Conservation (phyloP, 2,329 filamentous ascomycete species). For the Cladosporium velox region DNA sequence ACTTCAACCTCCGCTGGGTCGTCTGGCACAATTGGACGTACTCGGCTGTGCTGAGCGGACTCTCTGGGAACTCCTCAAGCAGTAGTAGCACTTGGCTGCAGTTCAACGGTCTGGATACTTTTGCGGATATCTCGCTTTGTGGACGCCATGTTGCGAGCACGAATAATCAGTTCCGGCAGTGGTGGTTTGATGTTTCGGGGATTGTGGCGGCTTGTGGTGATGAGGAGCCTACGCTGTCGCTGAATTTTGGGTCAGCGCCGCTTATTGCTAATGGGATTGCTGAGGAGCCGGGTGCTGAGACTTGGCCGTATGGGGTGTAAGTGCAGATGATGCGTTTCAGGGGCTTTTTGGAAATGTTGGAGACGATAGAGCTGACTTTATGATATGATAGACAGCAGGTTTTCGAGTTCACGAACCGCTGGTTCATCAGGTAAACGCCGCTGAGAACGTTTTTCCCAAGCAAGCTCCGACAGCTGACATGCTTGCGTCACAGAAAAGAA, state of each 20-base stretch:
- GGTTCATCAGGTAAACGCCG: slow-evolving; percentile 51
- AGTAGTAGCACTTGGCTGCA: slow-evolving; percentile 51
- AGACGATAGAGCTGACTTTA: neutral
- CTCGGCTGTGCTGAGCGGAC: slow-evolving; percentile 48
- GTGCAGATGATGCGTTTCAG: neutral
- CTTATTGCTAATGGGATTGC: slow-evolving; percentile 57
- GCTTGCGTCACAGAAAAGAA: slow-evolving; percentile 47
- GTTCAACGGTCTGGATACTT: slow-evolving; percentile 65
- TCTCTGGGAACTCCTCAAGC: slow-evolving; percentile 31
- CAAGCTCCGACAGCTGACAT: neutral
- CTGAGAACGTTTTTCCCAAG: neutral
- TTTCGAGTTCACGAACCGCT: slow-evolving; percentile 56
- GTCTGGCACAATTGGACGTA: slow-evolving; percentile 64
- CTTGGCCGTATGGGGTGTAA: slow-evolving; percentile 52
- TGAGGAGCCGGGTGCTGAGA: slow-evolving; percentile 48
- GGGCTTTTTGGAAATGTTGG: too few relatives aligned
- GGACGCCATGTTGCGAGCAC: slow-evolving; percentile 57
- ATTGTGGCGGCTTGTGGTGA: neutral
- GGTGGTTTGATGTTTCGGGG: slow-evolving; percentile 56
- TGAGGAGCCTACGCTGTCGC: slow-evolving; percentile 22
- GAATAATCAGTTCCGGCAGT: slow-evolving; percentile 65
- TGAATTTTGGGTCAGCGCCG: slow-evolving; percentile 61
- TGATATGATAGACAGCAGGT: slow-evolving; percentile 38
- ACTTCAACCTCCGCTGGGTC: slow-evolving; percentile 63
- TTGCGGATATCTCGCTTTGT: slow-evolving; percentile 59